Percentiles rank a stretch among this genome's conserved stretches.
Conservation (phyloP, 306 rosid species). For the Pyrus betulifolia region DNA sequence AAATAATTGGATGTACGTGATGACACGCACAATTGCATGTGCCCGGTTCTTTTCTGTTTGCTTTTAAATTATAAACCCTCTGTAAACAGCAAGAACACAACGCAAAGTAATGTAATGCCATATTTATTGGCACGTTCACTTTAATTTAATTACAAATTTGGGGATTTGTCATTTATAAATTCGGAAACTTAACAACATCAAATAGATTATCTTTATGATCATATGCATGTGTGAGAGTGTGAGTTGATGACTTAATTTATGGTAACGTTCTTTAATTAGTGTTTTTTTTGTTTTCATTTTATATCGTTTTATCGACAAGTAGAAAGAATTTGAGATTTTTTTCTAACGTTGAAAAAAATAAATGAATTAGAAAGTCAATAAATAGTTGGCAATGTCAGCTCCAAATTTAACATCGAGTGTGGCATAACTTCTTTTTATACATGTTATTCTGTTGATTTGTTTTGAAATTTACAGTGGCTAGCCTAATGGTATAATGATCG, state of each 20-base stretch:
- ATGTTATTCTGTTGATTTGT: too few species aligned
- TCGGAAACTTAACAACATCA: neutral
- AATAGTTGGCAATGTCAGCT: too few species aligned
- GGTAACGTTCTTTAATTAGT: neutral
- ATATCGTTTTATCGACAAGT: too few species aligned
- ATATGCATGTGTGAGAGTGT: neutral
- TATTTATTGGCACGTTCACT: neutral
- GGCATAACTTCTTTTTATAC: too few species aligned
- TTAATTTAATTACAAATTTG: neutral
- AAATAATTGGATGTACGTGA: neutral
- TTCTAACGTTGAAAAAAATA: too few species aligned
- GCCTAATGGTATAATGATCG: too few species aligned
- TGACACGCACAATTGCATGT: neutral
- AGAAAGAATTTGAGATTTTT: too few species aligned
- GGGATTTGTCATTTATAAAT: neutral
- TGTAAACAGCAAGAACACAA: neutral
- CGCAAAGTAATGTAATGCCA: neutral
- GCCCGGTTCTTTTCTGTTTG: neutral
- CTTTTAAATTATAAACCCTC: neutral
- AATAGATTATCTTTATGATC: neutral
- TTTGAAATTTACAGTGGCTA: too few species aligned
- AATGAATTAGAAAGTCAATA: too few species aligned
- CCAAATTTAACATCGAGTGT: too few species aligned
- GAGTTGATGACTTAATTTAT: neutral
- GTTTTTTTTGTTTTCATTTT: too few species aligned